Evolutionary conservation across 192 early-diverging fungal species (phyloP), one percentile per base, ranked within the genome.

Genomic region (Coemansia sp.): DNA sequence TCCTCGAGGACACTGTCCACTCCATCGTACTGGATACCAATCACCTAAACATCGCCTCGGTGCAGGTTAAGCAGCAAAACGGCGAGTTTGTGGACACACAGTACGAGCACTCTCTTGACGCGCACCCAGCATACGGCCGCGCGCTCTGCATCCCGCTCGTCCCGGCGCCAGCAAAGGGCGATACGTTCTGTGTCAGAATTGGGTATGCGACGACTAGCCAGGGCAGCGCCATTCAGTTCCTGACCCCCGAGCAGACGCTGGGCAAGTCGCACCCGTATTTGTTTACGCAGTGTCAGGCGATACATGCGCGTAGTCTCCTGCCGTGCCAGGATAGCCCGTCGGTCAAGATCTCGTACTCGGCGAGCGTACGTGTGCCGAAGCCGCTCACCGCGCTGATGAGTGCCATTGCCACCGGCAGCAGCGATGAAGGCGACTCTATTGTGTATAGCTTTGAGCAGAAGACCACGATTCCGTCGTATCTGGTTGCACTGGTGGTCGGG

Each of bases 221-320:
- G 56, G 88, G 92, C 69, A 87, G 91, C 29, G 97, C 97, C 22
- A 79, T 91, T 19, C 95, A 98, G 82, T 99, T 93, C 81, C 81
- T 99, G 62, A 83, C 83, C 28, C 91, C 93, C 3, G 85, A 83
- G 85, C 97, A 98, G 78, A 99, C 97, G 5, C 85, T 92, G 27
- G 97, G 97, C 40, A 92, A 93, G 75, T 81, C 86, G 58, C 82
- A 93, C 58, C 97, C 97, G 19, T 99, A 98, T 68, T 73, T 98
- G 42, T 98, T 98, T 71, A 92, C 93, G 35, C 97, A 98, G 74
- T 95, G 97, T 80, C 90, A 99, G 76, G 86, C 84, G 24, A 98
- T 99, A 62, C 94, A 98, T 60, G 97, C 95, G 11, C 89, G 97
- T 43, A 88, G 89, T 40, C 65, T 99, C 55, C 63, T 91, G 11